Conservation (phyloP, 176 grass and related monocot genomes). For the Chrysopogon serrulatus region DNA sequence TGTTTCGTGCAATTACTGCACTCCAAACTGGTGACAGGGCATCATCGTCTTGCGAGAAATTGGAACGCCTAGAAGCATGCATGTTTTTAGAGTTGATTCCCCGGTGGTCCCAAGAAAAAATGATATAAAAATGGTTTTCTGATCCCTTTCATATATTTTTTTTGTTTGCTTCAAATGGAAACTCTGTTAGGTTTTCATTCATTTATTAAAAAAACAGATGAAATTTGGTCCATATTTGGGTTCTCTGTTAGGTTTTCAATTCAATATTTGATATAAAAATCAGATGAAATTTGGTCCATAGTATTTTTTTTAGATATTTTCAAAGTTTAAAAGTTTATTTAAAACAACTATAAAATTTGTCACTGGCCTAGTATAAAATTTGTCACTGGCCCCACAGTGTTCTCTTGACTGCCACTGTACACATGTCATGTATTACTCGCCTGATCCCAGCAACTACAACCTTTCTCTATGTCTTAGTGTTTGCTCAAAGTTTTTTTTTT, state of each 20-base stretch:
- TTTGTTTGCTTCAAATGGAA: not conserved
- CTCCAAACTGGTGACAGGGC: not conserved
- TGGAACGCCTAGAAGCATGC: not conserved
- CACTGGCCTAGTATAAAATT: no score
- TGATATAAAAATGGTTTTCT: not conserved
- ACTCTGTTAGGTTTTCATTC: not conserved
- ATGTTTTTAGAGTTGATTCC: not conserved
- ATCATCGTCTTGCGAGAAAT: not conserved
- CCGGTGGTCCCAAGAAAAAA: not conserved
- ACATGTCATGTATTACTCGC: not conserved
- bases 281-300: no score
- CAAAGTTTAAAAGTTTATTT: no score
- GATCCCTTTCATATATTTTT: not conserved
- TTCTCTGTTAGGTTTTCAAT: no score
- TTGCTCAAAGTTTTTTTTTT: not conserved
- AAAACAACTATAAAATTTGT: no score
- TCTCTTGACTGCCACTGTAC: not conserved
- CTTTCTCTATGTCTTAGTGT: not conserved
- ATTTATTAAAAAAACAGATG: not conserved
- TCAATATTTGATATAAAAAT: no score
- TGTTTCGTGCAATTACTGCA: not conserved
- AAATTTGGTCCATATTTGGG: not conserved
- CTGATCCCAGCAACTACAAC: not conserved
- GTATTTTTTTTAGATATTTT: no score
- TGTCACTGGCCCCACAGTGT: not conserved